Evolutionary conservation across 768 basidiomycete genomes (phyloP).

Genomic region (Cyclocybe cylindracea): DNA sequence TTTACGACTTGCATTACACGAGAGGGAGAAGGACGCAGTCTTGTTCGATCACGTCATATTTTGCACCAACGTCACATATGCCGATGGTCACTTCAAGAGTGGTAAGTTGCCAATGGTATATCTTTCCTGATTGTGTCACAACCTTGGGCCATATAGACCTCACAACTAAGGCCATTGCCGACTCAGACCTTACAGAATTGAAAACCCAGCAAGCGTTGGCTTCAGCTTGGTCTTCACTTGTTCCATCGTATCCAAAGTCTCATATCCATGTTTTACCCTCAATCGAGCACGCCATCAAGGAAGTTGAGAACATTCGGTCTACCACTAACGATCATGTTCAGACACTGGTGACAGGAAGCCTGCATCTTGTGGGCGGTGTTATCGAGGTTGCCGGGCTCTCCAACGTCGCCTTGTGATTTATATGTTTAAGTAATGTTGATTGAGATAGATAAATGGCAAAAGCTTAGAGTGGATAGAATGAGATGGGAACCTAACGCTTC

Average conservation of each 20-base stretch:
- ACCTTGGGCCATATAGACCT: conserved; percentile 59
- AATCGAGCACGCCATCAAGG: conserved; percentile 83
- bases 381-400: conserved; percentile 88
- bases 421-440: not conserved
- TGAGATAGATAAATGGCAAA: not conserved
- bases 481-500: conserved; percentile 1
- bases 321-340: conserved; percentile 34
- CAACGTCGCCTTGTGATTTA: conserved; percentile 56
- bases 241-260: conserved; percentile 59
- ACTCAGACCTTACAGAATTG: conserved; percentile 62
- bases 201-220: conserved; percentile 78
- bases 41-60: conserved; percentile 91
- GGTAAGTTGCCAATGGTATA: conserved; percentile 45
- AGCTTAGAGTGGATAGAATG: not conserved
- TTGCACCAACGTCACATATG: conserved; percentile 95
- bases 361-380: conserved; percentile 92
- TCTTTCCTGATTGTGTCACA: not conserved
- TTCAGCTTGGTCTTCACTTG: conserved; percentile 66
- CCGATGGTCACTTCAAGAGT: conserved; percentile 86
- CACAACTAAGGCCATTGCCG: conserved; percentile 64
- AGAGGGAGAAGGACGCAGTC: conserved; percentile 35
- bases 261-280: conserved; percentile 81
- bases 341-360: conserved; percentile 88
- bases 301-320: conserved; percentile 49
- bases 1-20: conserved; percentile 43